Evolutionary conservation across 164 flowering plant species (phyloP), one percentile per base, ranked within the genome.

Genomic region (Magnolia officinalis): DNA sequence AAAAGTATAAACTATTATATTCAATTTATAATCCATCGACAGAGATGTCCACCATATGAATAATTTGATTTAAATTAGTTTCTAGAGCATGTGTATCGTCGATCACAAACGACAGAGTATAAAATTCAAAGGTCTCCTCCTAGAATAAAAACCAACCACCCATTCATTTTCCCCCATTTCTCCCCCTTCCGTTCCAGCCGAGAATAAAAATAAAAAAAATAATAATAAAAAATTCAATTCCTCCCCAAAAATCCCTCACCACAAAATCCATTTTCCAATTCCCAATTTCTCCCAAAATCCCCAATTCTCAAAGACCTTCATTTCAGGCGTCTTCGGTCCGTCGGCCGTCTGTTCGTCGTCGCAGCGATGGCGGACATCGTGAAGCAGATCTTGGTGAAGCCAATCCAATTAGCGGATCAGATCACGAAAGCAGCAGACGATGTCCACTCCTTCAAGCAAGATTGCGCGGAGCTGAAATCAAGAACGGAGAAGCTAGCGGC

Each of bases 331-430:
- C 61, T 0, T 16, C 61, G 13, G 61, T 55, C 61, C 61, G 61
- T 55, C 61, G 61, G 8, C 61, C 61, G 61, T 55, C 61, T 16
- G 61, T 55, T 55, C 61, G 13, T 16, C 61, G 16, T 11, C 2
- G 61, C 10, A 64, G 78, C 79, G 45, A 90, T 90, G 98, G 91
- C 89, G 77, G 93, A 86, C 76, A 80, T 83, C 18, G 92, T 90
- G 24, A 90, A 93, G 79, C 85, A 89, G 84, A 87, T 89, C 77
- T 75, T 93, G 72, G 83, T 87, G 1, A 79, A 83, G 85, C 93
- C 96, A 6, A 88, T 93, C 24, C 93, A 90, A 67, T 63, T 91
- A 69, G 96, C 95, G 0, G 98, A 90, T 79, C 86, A 85, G 76
- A 87, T 93, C n/a, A 78, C 82, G 2, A 93, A 93, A 63, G 72